Base-by-base conservation (phyloP, 2,329 filamentous ascomycete genomes). In the Claviceps fusiformis region DNA sequence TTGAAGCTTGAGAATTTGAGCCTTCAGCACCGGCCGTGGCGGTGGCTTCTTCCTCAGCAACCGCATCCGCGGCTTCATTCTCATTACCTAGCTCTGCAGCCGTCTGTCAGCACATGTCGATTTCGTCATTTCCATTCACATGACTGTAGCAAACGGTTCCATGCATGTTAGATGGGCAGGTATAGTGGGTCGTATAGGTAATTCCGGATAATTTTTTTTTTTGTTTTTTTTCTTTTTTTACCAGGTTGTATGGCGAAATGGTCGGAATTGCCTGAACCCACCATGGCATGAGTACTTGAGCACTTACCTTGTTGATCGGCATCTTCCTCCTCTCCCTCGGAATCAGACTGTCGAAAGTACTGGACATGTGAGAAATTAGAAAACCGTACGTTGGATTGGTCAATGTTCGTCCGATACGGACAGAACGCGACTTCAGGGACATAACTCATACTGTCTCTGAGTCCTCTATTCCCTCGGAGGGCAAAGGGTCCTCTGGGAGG, bases 361-460 rank as follows among this genome's bases (percentile, higher is more conserved):
- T 73, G 65, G 52, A 75, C 63, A 37, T 72, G 66, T 58, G 70
- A 72, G 64, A 71, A 75, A 61, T 75, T 64, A 58, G 72, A 69
- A 57, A 65, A 70, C 60, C 73, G 68, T 55, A 75, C 65, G 59
- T 69, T 61, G 56, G 63, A 61, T 59, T 63, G 70, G 61, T 70
- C 66, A 64, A 71, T 56, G 58, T 69, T 66, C 56, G 70, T 62
- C 69, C 73, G 67, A 54, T 65, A 64, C 48, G 71, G 68, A 67
- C 70, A 71, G 63, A 65, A 68, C 54, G 71, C 67, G 58, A 71
- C 63, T 54, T 62, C 64, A 57, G 63, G 65, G 62, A 62, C 62
- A 60, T 63, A 64, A 64, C 62, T 73, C 72, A 74, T 75, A 74
- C 72, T 73, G 70, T 62, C 58, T 62, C 55, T 63, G 64, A 47